Conservation (phyloP, 164 flowering plant species). For the Magnolia officinalis region DNA sequence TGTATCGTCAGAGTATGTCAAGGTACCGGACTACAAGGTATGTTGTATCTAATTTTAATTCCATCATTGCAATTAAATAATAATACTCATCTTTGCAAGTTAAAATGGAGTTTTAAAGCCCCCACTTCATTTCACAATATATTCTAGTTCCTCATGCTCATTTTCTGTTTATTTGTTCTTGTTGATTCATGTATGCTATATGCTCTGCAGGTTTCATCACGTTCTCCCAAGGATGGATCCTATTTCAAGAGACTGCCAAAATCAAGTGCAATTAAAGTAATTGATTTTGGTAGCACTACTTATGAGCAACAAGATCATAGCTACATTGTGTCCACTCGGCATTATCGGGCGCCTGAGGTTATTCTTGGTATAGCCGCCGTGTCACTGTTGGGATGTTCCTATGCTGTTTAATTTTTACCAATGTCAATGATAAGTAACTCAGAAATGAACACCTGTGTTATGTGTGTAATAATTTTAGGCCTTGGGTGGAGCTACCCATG, state of each 20-base stretch:
- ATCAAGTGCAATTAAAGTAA: constrained; percentile 78
- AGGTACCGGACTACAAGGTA: constrained; percentile 92
- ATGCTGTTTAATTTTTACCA: neutral
- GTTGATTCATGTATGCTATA: neutral
- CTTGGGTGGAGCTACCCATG: constrained; percentile 84
- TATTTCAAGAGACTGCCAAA: constrained; percentile 43
- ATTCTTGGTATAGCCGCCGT: constrained; percentile 53
- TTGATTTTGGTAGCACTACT: constrained; percentile 89
- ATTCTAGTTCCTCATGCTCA: neutral
- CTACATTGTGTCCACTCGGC: constrained; percentile 77
- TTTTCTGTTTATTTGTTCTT: neutral
- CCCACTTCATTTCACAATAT: neutral
- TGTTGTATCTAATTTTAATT: neutral
- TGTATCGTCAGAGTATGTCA: constrained; percentile 71
- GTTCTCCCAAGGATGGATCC: constrained; percentile 62
- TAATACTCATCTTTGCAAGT: neutral
- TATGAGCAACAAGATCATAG: constrained; percentile 63
- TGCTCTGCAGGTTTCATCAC: constrained; percentile 46
- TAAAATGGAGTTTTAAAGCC: neutral
- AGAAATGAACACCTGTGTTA: neutral
- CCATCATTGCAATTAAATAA: neutral
- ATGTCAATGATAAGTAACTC: neutral
- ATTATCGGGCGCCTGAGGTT: constrained; percentile 88
- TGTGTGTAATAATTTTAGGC: constrained; percentile 27
- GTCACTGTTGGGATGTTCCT: neutral